phyloP scores from a whole-genome alignment of 495 filamentous ascomycete genomes.

The Podospora pseudocomata region DNA sequence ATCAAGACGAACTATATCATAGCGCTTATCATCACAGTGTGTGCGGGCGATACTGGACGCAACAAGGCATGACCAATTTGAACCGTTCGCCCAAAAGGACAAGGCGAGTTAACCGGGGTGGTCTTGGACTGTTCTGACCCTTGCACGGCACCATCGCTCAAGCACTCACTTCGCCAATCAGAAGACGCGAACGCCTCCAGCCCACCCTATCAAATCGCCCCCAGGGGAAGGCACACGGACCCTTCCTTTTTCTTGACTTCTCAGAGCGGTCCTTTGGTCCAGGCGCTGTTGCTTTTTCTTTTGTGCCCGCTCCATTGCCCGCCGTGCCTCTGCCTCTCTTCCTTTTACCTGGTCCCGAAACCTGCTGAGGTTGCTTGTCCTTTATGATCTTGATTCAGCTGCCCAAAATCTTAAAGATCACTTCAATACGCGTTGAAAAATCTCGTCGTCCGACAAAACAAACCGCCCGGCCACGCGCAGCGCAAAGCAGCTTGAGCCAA shows the following conservation, averaged over 20 bases:
- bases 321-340: slow-evolving; percentile 2
- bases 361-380: neutral
- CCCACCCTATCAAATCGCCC: slow-evolving; percentile 14
- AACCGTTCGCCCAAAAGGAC: slow-evolving; percentile 14
- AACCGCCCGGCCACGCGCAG: neutral
- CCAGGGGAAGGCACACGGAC: slow-evolving; percentile 29
- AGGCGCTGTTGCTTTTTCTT: slow-evolving; percentile 19
- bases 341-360: neutral
- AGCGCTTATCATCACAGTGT: slow-evolving; percentile 10
- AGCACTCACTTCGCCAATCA: slow-evolving; percentile 27
- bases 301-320: neutral
- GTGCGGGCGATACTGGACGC: slow-evolving; percentile 13
- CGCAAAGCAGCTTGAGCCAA: slow-evolving; percentile 1
- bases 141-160: slow-evolving; percentile 8
- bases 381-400: neutral
- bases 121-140: slow-evolving; percentile 12
- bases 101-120: slow-evolving; percentile 15
- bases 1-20: neutral
- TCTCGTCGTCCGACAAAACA: neutral
- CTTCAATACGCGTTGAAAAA: neutral
- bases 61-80: slow-evolving; percentile 6
- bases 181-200: slow-evolving; percentile 9
- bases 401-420: neutral
- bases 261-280: slow-evolving; percentile 9
- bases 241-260: slow-evolving; percentile 12